Conservation (phyloP, 345 rosid species). For the Isatis tinctoria region DNA sequence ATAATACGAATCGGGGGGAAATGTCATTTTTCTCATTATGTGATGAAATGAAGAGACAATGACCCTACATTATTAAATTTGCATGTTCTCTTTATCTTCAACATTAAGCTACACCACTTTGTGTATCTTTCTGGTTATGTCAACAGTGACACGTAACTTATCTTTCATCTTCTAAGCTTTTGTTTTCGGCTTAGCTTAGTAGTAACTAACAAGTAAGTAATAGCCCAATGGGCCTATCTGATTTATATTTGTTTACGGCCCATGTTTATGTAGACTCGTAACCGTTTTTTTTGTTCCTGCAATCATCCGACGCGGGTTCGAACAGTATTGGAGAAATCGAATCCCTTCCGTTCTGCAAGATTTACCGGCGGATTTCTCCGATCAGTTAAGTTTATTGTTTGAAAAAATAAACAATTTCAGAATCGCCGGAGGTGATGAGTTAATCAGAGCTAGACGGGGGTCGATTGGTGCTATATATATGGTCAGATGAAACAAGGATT, state of each 20-base stretch:
- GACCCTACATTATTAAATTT: constrained; percentile 28
- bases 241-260: background rate
- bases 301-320: background rate
- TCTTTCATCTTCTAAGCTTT: background rate
- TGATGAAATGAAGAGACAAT: constrained; percentile 22
- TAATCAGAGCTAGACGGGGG: background rate
- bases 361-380: constrained; percentile 10
- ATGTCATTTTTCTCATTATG: constrained; percentile 15
- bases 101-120: background rate
- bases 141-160: constrained; percentile 22
- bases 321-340: background rate
- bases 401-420: background rate
- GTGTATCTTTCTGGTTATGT: constrained; percentile 15
- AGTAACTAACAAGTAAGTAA: background rate
- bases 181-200: background rate
- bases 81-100: constrained; percentile 20
- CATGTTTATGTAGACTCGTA: background rate
- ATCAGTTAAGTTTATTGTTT: background rate
- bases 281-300: background rate
- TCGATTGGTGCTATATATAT: background rate
- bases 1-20: constrained; percentile 3
- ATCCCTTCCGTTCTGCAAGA: background rate
- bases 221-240: background rate
- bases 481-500: background rate
- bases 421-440: background rate